These are phyloP conservation scores for Pistacia vera DNA, from an alignment of 345 rosid species.

Conservation along the genomic window DNA sequence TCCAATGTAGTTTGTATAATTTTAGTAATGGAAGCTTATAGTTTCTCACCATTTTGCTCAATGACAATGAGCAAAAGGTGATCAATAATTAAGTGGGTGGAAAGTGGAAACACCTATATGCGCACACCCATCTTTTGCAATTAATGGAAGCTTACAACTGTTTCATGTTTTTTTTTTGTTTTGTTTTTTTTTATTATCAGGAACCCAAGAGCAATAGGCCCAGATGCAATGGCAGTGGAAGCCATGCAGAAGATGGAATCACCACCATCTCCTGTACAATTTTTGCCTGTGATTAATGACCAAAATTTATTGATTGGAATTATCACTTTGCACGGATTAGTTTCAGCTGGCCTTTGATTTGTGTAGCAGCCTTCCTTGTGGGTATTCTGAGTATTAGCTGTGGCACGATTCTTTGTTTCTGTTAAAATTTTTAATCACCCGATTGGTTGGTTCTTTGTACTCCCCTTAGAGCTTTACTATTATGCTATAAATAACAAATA, in stretches of 20 bases:
- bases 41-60: neutral
- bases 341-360: conserved; percentile 79
- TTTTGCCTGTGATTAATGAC: conserved; percentile 73
- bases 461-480: neutral
- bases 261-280: conserved; percentile 95
- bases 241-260: conserved; percentile 99
- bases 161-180: neutral
- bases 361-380: neutral
- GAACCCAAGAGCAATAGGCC: conserved; percentile 79
- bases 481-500: neutral
- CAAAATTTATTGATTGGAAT: conserved; percentile 79
- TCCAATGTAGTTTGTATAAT: neutral
- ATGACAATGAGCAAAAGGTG: neutral
- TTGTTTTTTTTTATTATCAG: conserved; percentile 36
- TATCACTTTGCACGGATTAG: conserved; percentile 91
- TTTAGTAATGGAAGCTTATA: neutral
- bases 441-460: neutral
- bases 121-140: neutral
- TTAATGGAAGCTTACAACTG: neutral
- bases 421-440: neutral
- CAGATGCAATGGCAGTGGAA: conserved; percentile 98
- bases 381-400: neutral
- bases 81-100: neutral
- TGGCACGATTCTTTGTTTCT: conserved; percentile 13
- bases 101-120: neutral